A percentile compares a stretch with the other conserved stretches of the same genome.
These are phyloP conservation scores for Hibiscus tridactylites DNA, from an alignment of 345 rosid species.

Conservation along the genomic window DNA sequence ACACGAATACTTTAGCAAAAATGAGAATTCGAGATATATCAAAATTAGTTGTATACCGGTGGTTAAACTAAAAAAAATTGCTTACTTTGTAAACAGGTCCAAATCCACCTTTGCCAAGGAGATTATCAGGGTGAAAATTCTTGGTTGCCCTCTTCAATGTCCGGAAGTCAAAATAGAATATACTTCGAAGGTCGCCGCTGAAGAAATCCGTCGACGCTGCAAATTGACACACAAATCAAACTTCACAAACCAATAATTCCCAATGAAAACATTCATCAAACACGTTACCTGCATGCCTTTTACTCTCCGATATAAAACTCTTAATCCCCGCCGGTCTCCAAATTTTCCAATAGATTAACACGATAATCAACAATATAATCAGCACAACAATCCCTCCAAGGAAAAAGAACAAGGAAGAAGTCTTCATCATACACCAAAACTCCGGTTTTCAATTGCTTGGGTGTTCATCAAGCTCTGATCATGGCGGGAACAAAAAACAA, in stretches of 20 bases:
- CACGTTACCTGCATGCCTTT: not conserved
- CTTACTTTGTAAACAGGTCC: slow-evolving; percentile 44
- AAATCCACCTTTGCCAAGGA: slow-evolving; percentile 60
- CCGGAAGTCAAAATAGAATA: slow-evolving; percentile 40
- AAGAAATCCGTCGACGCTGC: slow-evolving; percentile 34
- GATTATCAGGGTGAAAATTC: slow-evolving; percentile 41
- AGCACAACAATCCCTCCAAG: slow-evolving; percentile 10
- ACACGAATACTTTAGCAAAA: not conserved
- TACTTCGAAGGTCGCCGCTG: slow-evolving; percentile 34
- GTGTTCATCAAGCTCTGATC: not conserved
- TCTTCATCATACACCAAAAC: not conserved
- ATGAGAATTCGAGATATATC: not conserved
- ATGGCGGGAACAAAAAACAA: not conserved
- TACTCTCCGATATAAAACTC: not conserved
- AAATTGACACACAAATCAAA: not conserved
- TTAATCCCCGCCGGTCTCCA: not conserved
- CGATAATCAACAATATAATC: not conserved
- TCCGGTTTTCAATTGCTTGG: not conserved
- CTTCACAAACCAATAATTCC: not conserved
- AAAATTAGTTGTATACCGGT: not conserved
- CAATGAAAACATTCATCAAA: not conserved
- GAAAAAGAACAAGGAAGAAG: slow-evolving; percentile 6
- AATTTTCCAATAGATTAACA: slow-evolving; percentile 4
- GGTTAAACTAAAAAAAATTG: not conserved
- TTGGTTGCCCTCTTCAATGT: slow-evolving; percentile 57